A percentile compares a stretch with the other conserved stretches of the same genome.
These are phyloP conservation scores for Physcia stellaris DNA, from an alignment of 495 filamentous ascomycete genomes.

Conservation along the genomic window DNA sequence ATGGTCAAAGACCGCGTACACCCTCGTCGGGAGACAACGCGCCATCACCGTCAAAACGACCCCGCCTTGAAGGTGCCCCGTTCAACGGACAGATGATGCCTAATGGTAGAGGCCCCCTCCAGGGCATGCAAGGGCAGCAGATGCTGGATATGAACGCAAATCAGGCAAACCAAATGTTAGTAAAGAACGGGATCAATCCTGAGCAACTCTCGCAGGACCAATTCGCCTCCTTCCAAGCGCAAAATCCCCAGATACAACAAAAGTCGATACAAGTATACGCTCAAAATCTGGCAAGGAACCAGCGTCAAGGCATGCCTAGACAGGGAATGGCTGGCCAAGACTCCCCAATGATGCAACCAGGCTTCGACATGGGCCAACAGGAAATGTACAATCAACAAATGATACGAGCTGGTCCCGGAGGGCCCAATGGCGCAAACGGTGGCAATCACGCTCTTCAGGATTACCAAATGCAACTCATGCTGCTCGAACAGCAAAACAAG, in stretches of 20 bases:
- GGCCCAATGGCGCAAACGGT: slow-evolving; percentile 36
- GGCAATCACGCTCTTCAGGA: slow-evolving; percentile 94
- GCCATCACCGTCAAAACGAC: slow-evolving; percentile 82
- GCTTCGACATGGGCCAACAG: slow-evolving; percentile 46
- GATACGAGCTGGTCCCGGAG: slow-evolving; percentile 36
- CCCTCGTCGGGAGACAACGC: slow-evolving; percentile 75
- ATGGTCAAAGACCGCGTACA: slow-evolving; percentile 66
- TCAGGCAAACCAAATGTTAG: slow-evolving; percentile 48
- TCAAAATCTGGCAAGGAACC: slow-evolving; percentile 67
- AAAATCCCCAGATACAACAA: slow-evolving; percentile 48
- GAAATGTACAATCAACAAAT: slow-evolving; percentile 59
- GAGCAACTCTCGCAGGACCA: slow-evolving; percentile 59
- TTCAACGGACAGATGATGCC: slow-evolving; percentile 69
- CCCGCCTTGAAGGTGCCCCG: slow-evolving; percentile 63
- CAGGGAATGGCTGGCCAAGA: slow-evolving; percentile 51
- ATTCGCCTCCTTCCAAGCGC: slow-evolving; percentile 57
- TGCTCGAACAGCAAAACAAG: slow-evolving; percentile 98
- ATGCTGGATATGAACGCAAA: slow-evolving; percentile 42
- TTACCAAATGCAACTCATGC: slow-evolving; percentile 98
- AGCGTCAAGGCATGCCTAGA: slow-evolving; percentile 61
- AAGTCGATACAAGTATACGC: slow-evolving; percentile 80
- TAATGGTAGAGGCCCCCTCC: slow-evolving; percentile 60
- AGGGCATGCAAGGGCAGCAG: slow-evolving; percentile 59
- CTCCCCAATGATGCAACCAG: slow-evolving; percentile 65
- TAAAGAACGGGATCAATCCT: slow-evolving; percentile 64